Evolutionary conservation across 371 early-diverging fungal genomes (phyloP), one percentile per base, ranked within the genome.

Genomic region (Mortierella sp.): DNA sequence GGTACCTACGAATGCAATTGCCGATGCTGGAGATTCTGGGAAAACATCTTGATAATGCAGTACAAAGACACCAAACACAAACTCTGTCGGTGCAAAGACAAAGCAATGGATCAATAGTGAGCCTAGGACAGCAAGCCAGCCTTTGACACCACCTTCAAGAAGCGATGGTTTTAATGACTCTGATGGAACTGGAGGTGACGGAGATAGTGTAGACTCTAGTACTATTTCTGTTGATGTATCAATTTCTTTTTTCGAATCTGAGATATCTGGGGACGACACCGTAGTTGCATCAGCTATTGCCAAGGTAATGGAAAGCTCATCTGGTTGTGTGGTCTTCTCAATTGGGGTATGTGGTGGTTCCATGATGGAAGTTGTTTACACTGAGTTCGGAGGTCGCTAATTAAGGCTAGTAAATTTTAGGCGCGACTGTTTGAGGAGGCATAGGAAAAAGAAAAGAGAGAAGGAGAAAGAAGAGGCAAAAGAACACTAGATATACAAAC

Each of bases 1-100:
- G 0, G 87, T 87, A 15, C 90, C 87, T 10, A 89, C 74, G 76
- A 88, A 86, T 9, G 88, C 75, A 38, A 89, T 72, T 19, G 74
- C 74, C 0, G 88, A 77, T 8, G 75, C 73, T 1, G 74, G 57
- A 36, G 83, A 78, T 13, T 74, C 62, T 4, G 85, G 86, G 22
- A 76, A 76, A 48, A 76, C 57, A 28, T 59, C n/a, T n/a, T 83
- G 76, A 75, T 89, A 89, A 28, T 89, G 77, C 0, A 72, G 72
- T 50, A 85, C 74, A 82, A 84, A 89, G 6, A 83, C 62, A 9
- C 88, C 89, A 70, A 84, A 89, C 33, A 77, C 67, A 68, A 73
- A 72, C 45, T 77, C 78, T 43, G 78, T 76, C 5, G 77, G 77
- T 13, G 77, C 77, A 71, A 77, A 77, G 48, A 72, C 77, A 33